phyloP scores from a whole-genome alignment of 768 basidiomycete genomes.

The Hemileccinum impolitum region DNA sequence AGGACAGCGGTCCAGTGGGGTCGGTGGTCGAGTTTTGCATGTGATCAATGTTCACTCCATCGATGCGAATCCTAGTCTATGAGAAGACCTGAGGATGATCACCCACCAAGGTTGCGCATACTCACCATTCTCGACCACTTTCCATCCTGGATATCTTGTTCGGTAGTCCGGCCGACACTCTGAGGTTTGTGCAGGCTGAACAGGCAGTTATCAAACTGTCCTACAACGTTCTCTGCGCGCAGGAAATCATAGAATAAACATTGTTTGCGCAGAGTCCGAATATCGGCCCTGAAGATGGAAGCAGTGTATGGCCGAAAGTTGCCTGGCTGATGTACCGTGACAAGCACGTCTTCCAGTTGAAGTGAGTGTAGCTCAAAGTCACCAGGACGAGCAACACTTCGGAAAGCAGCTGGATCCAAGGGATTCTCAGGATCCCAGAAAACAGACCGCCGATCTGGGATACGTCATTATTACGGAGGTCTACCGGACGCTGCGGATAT shows the following conservation, averaged over 20 bases:
- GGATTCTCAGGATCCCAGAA: slow-evolving; percentile 83
- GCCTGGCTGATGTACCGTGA: slow-evolving; percentile 93
- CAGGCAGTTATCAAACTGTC: slow-evolving; percentile 96
- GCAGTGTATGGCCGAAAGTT: slow-evolving; percentile 89
- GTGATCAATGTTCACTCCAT: slow-evolving; percentile 96
- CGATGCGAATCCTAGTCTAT: slow-evolving; percentile 92
- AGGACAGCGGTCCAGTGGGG: slow-evolving; percentile 84
- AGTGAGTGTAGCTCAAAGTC: slow-evolving; percentile 92
- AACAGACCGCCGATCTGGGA: slow-evolving; percentile 80
- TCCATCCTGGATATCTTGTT: slow-evolving; percentile 78
- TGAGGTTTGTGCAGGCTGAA: slow-evolving; percentile 96
- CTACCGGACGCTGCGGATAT: not conserved
- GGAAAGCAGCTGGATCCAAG: slow-evolving; percentile 75
- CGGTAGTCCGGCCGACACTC: slow-evolving; percentile 87
- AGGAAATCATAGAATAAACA: slow-evolving; percentile 97
- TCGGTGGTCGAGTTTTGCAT: slow-evolving; percentile 77
- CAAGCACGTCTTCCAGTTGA: slow-evolving; percentile 86
- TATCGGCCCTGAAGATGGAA: slow-evolving; percentile 91
- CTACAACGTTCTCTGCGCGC: slow-evolving; percentile 87
- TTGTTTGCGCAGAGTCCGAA: slow-evolving; percentile 79
- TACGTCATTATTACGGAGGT: not conserved
- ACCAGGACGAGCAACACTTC: slow-evolving; percentile 68
- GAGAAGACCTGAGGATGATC: not conserved
- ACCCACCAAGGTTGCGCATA: not conserved
- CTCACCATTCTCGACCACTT: slow-evolving; percentile 87